phyloP scores from a whole-genome alignment of 176 grass and related monocot genomes.

The Puya raimondii region DNA sequence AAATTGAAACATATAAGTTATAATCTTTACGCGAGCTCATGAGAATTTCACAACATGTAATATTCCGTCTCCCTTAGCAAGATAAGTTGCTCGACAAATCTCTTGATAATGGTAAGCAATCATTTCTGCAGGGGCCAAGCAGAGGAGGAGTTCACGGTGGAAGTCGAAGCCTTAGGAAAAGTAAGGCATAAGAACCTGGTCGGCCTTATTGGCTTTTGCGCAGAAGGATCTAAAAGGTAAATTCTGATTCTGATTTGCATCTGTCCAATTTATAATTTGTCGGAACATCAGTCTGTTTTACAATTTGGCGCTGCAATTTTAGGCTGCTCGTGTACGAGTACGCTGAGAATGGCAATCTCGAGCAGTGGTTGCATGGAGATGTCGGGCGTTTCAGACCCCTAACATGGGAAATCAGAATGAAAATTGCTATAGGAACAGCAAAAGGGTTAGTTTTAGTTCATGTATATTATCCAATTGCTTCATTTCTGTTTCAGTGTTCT shows the following conservation, averaged over 20 bases:
- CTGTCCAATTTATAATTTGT: too few species aligned
- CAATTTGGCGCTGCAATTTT: slow-evolving; percentile 2
- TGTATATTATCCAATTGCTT: background rate
- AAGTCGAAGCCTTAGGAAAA: slow-evolving; percentile 97
- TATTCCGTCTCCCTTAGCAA: background rate
- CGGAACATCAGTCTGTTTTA: background rate
- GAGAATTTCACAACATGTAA: background rate
- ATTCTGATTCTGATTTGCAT: too few species aligned
- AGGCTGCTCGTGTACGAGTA: slow-evolving; percentile 99
- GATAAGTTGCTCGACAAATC: slow-evolving; percentile 5
- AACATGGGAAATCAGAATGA: slow-evolving; percentile 86
- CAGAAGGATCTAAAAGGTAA: slow-evolving; percentile 89
- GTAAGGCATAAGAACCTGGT: slow-evolving; percentile 96
- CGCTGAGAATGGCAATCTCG: slow-evolving; percentile 97
- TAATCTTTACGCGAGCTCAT: too few species aligned
- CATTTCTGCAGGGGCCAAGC: slow-evolving; percentile 67
- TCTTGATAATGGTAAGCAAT: background rate
- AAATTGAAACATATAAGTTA: too few species aligned
- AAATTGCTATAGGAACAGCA: slow-evolving; percentile 80
- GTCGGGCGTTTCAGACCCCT: slow-evolving; percentile 53
- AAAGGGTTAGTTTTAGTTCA: slow-evolving; percentile 63
- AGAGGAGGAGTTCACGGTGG: slow-evolving; percentile 92
- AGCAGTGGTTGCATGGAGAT: slow-evolving; percentile 95
- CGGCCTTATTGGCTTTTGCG: slow-evolving; percentile 79
- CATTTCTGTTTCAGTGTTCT: background rate